phyloP scores from a whole-genome alignment of 441 rosid species.

The Raphanus hybrid region DNA sequence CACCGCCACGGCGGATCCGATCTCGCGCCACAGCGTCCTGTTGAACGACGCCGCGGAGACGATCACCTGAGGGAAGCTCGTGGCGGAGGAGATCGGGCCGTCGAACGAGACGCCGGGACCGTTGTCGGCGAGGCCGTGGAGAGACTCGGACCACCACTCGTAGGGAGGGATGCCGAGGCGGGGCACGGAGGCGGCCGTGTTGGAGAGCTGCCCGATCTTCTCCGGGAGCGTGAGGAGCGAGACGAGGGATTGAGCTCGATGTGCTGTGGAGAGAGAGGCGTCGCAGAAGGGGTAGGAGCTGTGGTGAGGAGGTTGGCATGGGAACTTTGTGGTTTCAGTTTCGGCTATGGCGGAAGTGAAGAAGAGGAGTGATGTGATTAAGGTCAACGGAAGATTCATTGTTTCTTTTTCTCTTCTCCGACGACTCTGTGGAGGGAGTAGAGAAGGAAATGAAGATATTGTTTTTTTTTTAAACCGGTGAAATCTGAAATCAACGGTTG shows the following conservation, averaged over 20 bases:
- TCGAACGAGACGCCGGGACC: constrained; percentile 69
- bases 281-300: constrained; percentile 61
- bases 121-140: constrained; percentile 66
- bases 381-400: constrained; percentile 31
- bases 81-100: constrained; percentile 59
- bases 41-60: constrained; percentile 61
- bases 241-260: constrained; percentile 55
- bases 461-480: too few relatives aligned
- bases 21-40: constrained; percentile 64
- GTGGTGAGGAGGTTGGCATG: constrained; percentile 63
- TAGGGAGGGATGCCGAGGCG: constrained; percentile 69
- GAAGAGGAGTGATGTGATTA: constrained; percentile 25
- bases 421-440: too few relatives aligned
- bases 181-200: constrained; percentile 58
- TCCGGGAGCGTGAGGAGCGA: constrained; percentile 61
- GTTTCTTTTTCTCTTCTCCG: neutral
- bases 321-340: constrained; percentile 47
- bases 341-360: constrained; percentile 37
- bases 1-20: constrained; percentile 62
- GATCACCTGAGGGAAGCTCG: constrained; percentile 72
- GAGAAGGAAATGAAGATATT: too few relatives aligned
- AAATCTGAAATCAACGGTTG: too few relatives aligned
- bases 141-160: constrained; percentile 81
- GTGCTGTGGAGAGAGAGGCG: constrained; percentile 49
- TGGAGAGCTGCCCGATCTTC: constrained; percentile 58